Conservation (phyloP, 1,284 basidiomycete genomes). For the Retiboletus flavoniger region DNA sequence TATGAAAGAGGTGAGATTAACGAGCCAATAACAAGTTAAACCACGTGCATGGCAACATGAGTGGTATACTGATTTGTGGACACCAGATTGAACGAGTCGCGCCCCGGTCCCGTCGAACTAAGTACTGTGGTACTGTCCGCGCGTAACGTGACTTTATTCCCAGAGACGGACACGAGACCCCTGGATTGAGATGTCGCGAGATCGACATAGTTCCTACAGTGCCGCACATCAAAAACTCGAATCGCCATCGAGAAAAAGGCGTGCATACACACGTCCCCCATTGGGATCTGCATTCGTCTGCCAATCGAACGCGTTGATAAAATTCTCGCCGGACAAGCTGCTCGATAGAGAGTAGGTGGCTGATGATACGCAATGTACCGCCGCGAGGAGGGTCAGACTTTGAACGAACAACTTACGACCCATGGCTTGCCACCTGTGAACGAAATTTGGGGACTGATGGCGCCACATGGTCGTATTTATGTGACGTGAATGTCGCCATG, state of each 20-base stretch:
- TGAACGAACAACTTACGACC: neutral
- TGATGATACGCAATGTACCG: conserved; percentile 5
- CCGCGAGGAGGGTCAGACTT: conserved; percentile 10
- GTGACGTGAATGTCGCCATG: neutral
- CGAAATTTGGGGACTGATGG: neutral
- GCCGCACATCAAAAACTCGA: neutral
- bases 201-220: conserved; percentile 17
- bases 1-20: conserved; percentile 5
- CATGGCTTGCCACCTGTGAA: conserved; percentile 6
- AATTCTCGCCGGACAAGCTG: conserved; percentile 15
- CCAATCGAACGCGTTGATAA: conserved; percentile 21
- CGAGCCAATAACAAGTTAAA: neutral
- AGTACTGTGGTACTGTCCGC: conserved; percentile 20
- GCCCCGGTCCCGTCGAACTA: conserved; percentile 31
- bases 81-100: conserved; percentile 37
- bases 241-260: neutral
- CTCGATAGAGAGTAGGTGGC: conserved; percentile 15
- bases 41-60: conserved; percentile 36
- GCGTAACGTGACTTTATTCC: conserved; percentile 18
- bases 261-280: conserved; percentile 20
- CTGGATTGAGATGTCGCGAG: conserved; percentile 11
- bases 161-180: conserved; percentile 15
- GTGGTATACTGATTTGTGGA: conserved; percentile 34
- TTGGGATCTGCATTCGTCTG: conserved; percentile 13
- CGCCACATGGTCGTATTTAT: conserved; percentile 6